phyloP scores from a whole-genome alignment of 768 basidiomycete species.

The Boletus pseudo-olivaceus region DNA sequence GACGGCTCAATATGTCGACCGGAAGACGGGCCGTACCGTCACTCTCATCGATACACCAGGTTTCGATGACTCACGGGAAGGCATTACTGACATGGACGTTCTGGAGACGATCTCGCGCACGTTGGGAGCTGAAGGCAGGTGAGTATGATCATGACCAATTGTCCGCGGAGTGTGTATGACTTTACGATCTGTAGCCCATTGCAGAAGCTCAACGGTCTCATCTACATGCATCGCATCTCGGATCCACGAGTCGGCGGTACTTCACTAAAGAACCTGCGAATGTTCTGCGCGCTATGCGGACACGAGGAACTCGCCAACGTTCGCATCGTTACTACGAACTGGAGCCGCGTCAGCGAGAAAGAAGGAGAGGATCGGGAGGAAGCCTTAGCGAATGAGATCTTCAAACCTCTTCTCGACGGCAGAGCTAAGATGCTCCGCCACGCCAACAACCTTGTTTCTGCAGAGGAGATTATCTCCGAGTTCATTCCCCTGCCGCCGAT shows the following conservation, averaged over 20 bases:
- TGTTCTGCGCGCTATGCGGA: background rate
- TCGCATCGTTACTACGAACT: background rate
- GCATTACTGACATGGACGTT: background rate
- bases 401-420: background rate
- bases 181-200: background rate
- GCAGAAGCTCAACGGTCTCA: background rate
- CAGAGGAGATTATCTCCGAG: background rate
- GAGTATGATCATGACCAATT: background rate
- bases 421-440: background rate
- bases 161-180: background rate
- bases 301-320: background rate
- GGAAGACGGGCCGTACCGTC: background rate
- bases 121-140: background rate
- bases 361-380: background rate
- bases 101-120: background rate
- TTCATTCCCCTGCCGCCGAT: background rate
- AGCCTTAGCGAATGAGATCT: background rate
- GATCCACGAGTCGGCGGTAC: background rate
- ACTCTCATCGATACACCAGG: background rate
- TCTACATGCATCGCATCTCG: background rate
- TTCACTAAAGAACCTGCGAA: background rate
- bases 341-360: background rate
- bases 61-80: background rate
- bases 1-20: background rate
- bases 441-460: background rate